These are phyloP conservation scores for Scheffersomyces spartinae DNA, from an alignment of 805 yeast species.

Conservation along the genomic window DNA sequence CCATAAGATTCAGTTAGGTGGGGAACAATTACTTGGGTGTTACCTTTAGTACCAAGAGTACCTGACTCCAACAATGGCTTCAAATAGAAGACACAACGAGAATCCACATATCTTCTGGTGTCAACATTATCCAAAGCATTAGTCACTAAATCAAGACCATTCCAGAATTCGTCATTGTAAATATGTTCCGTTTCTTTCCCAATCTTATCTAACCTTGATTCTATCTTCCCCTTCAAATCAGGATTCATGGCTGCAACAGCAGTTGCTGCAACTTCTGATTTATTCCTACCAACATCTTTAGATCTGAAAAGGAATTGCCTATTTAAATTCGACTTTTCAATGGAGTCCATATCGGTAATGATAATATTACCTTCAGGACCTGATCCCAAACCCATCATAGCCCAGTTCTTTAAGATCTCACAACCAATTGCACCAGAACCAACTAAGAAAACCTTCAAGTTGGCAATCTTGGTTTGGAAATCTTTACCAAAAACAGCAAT, in stretches of 20 bases:
- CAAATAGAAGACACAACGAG: conserved; percentile 87
- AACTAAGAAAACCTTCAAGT: conserved; percentile 77
- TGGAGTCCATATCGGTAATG: conserved; percentile 89
- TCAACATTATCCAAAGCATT: conserved; percentile 97
- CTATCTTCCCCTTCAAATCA: conserved; percentile 66
- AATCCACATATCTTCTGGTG: conserved; percentile 95
- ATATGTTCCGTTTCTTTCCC: conserved; percentile 87
- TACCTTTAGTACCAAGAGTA: conserved; percentile 96
- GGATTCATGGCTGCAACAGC: conserved; percentile 86
- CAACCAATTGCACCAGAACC: conserved; percentile 99
- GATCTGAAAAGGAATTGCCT: conserved; percentile 95
- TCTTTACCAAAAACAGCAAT: conserved; percentile 86
- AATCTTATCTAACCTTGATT: conserved; percentile 72
- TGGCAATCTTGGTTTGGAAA: conserved; percentile 62
- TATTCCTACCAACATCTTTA: conserved; percentile 83
- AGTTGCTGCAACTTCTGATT: conserved; percentile 79
- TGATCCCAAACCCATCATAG: conserved; percentile 87
- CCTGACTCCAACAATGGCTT: conserved; percentile 93
- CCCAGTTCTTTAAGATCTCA: conserved; percentile 98
- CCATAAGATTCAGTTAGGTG: conserved; percentile 90
- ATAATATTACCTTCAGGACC: conserved; percentile 79
- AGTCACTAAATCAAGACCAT: conserved; percentile 72
- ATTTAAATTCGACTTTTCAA: conserved; percentile 91
- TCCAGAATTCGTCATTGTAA: conserved; percentile 83
- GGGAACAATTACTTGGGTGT: conserved; percentile 94